Evolutionary conservation across 768 basidiomycete genomes (phyloP).

Genomic region (Tylopilus cervinicoccineus): DNA sequence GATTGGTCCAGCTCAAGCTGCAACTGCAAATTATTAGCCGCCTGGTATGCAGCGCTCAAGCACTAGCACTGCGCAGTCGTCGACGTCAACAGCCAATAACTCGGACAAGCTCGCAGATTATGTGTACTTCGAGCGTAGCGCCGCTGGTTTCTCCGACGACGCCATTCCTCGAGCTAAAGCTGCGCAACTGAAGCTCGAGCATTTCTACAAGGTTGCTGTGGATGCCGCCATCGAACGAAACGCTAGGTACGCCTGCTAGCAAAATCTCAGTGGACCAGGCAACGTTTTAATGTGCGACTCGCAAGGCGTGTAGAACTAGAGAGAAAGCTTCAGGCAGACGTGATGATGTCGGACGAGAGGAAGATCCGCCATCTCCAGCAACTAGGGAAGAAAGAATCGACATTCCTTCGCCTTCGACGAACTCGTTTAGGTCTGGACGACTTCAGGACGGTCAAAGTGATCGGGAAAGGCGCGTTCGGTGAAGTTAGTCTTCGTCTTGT

Average conservation of each 20-base stretch:
- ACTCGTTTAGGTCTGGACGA: conserved; percentile 90
- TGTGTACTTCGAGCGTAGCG: conserved; percentile 88
- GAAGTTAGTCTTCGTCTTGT: conserved; percentile 53
- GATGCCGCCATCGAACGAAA: conserved; percentile 94
- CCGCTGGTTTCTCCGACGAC: conserved; percentile 72
- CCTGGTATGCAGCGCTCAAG: conserved; percentile 30
- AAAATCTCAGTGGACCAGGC: neutral
- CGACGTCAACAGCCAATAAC: conserved; percentile 18
- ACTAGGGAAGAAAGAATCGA: conserved; percentile 84
- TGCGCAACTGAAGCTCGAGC: conserved; percentile 93
- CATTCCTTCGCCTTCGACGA: conserved; percentile 80
- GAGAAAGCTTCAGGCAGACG: conserved; percentile 67
- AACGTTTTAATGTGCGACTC: conserved; percentile 4
- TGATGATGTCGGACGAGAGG: conserved; percentile 72
- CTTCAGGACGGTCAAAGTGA: conserved; percentile 97
- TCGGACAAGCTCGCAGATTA: conserved; percentile 57
- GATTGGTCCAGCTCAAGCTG: neutral
- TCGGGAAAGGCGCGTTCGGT: conserved; percentile 98
- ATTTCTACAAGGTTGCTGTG: conserved; percentile 95
- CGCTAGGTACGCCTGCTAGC: conserved; percentile 53
- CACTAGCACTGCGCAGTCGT: conserved; percentile 28
- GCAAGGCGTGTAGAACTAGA: conserved; percentile 84
- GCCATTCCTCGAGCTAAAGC: conserved; percentile 81
- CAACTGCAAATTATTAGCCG: neutral
- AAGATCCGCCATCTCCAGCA: conserved; percentile 81